Percentiles rank a stretch among this genome's conserved stretches.
phyloP scores from a whole-genome alignment of 805 yeast genomes.

The Sungouiozyma intestinalis region DNA sequence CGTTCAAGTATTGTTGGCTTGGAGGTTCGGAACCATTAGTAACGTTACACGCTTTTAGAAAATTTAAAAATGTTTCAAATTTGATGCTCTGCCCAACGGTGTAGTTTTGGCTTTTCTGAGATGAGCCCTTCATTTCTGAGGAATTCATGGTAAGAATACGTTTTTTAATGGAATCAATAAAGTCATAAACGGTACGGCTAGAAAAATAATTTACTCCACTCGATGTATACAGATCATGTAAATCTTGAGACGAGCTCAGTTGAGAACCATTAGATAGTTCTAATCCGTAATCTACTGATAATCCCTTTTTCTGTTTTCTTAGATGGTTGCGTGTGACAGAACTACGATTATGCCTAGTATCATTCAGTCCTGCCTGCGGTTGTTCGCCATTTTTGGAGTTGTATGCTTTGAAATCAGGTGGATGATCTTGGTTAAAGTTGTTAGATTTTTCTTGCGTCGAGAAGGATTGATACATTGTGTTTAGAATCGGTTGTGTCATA shows the following conservation, averaged over 20 bases:
- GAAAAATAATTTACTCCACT: conserved; percentile 48
- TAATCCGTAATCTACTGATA: conserved; percentile 38
- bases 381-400: background rate
- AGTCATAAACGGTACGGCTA: conserved; percentile 30
- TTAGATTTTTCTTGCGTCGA: too few relatives aligned
- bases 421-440: background rate
- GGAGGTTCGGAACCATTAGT: conserved; percentile 16
- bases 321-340: background rate
- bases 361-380: background rate
- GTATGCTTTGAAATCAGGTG: background rate
- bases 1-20: too few relatives aligned
- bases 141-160: conserved; percentile 5
- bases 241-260: conserved; percentile 49
- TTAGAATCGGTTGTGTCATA: conserved; percentile 2
- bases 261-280: conserved; percentile 42
- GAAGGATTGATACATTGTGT: background rate
- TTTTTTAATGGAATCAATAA: conserved; percentile 30
- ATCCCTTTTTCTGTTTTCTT: background rate
- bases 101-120: conserved; percentile 3
- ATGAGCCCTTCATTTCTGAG: background rate
- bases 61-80: conserved; percentile 25
- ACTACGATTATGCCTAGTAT: background rate
- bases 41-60: conserved; percentile 33
- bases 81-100: too few relatives aligned
- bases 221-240: conserved; percentile 37